Evolutionary conservation across 164 flowering plant genomes (phyloP).

Genomic region (Vitis rotundifolia): DNA sequence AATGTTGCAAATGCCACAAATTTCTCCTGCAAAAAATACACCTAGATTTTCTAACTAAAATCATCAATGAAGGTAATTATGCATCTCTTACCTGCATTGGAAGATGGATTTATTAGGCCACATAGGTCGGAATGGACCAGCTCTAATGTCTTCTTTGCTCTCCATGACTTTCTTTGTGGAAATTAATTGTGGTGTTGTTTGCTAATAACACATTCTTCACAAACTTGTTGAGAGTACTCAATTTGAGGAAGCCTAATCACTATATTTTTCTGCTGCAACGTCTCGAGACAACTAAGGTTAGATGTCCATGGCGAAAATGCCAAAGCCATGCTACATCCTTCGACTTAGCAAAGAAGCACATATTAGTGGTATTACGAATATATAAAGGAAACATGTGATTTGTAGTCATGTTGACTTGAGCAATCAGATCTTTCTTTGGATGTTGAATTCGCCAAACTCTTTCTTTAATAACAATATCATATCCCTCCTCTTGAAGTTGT

Average conservation of each 20-base stretch:
- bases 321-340: too few relatives aligned
- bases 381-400: slow-evolving; percentile 11
- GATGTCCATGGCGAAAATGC: too few relatives aligned
- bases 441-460: too few relatives aligned
- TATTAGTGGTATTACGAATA: not conserved
- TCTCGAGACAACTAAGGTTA: too few relatives aligned
- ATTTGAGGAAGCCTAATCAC: slow-evolving; percentile 9
- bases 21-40: slow-evolving; percentile 9
- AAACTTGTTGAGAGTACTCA: slow-evolving; percentile 1
- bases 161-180: slow-evolving; percentile 11
- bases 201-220: not conserved
- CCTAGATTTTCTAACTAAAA: not conserved
- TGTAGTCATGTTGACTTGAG: not conserved
- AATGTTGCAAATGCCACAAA: too few relatives aligned
- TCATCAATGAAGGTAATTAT: too few relatives aligned
- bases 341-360: not conserved
- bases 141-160: not conserved
- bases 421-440: too few relatives aligned
- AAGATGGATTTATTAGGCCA: slow-evolving; percentile 8
- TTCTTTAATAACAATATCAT: not conserved
- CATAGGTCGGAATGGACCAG: slow-evolving; percentile 5
- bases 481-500: not conserved
- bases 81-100: not conserved
- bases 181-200: not conserved
- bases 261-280: too few relatives aligned